Conservation (phyloP, 2,329 filamentous ascomycete genomes). For the Colletotrichum limetticola region DNA sequence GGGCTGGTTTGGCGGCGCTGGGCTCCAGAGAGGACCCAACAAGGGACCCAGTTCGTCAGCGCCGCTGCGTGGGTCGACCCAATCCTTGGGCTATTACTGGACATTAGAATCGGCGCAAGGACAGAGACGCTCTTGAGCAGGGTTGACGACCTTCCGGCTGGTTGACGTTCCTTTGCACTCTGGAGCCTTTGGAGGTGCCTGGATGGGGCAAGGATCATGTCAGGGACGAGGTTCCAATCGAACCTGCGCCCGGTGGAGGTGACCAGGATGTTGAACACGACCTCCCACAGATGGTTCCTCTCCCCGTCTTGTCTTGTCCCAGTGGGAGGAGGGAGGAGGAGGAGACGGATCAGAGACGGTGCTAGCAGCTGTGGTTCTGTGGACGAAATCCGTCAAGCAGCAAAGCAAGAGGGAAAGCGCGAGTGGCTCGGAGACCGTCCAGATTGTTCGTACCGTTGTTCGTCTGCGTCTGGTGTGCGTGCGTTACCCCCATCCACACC, state of each 20-base stretch:
- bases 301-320: background rate
- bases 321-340: background rate
- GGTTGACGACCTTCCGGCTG: constrained; percentile 14
- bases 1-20: background rate
- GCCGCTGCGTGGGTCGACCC: constrained; percentile 23
- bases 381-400: no score
- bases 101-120: constrained; percentile 23
- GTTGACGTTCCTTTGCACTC: constrained; percentile 21
- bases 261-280: constrained; percentile 11
- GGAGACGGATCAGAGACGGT: background rate
- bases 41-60: constrained; percentile 22
- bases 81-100: constrained; percentile 33
- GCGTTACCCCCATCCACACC: constrained; percentile 8
- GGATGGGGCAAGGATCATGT: constrained; percentile 21
- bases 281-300: background rate
- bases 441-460: background rate
- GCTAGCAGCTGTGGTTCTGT: background rate
- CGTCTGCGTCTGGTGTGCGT: background rate
- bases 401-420: background rate
- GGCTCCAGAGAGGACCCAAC: background rate
- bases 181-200: background rate
- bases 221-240: constrained; percentile 32
- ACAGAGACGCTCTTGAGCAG: background rate
- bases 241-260: constrained; percentile 29
- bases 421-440: background rate